Conservation (phyloP, 352 stramenopile genomes). For the Phytophthora aleatoria region DNA sequence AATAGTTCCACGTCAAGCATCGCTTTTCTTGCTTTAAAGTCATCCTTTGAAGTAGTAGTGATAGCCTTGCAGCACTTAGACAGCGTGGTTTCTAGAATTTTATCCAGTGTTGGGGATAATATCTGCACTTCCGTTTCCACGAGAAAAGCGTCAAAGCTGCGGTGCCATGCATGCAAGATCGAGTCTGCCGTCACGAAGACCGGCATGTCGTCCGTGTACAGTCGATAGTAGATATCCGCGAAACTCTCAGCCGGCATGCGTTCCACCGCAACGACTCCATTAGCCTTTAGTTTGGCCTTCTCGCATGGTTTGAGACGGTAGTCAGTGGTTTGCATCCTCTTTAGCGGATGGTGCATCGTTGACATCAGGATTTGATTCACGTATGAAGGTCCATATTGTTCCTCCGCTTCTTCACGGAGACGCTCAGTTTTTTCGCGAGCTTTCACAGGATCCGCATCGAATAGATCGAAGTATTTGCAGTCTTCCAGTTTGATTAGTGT, state of each 20-base stretch:
- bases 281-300: conserved; percentile 16
- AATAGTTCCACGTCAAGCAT: conserved; percentile 26
- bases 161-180: conserved; percentile 47
- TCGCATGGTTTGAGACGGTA: not conserved
- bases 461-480: conserved; percentile 22
- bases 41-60: not conserved
- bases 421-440: not conserved
- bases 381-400: conserved; percentile 2
- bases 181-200: conserved; percentile 42
- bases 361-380: conserved; percentile 9
- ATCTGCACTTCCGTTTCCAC: conserved; percentile 9
- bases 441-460: conserved; percentile 5
- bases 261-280: conserved; percentile 24
- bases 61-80: not conserved
- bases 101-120: no score
- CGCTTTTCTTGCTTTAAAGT: not conserved
- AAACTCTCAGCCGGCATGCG: conserved; percentile 36
- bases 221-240: conserved; percentile 32
- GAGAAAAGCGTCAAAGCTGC: conserved; percentile 41
- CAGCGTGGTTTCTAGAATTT: not conserved
- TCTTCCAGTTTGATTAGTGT: conserved; percentile 6
- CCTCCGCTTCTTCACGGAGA: conserved; percentile 4
- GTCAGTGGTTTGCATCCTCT: no score
- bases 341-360: not conserved
- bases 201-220: conserved; percentile 42